Evolutionary conservation across 228 moss, liverwort and hornwort genomes (phyloP).

Genomic region (Sphagnum magellanicum): DNA sequence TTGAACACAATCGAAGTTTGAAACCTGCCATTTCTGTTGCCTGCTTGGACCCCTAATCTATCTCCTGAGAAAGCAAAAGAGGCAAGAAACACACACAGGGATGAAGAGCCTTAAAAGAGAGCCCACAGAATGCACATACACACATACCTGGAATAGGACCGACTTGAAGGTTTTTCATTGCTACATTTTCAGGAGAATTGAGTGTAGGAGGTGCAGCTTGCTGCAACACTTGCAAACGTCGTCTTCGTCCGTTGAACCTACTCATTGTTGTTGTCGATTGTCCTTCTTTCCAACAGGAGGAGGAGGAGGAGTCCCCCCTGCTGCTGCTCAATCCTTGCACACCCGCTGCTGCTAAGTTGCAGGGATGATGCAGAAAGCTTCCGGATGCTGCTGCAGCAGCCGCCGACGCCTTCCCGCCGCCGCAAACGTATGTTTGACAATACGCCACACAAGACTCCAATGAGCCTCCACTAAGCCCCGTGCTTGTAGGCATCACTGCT

Average conservation of each 20-base stretch:
- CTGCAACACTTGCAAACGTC: constrained; percentile 28
- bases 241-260: constrained; percentile 7
- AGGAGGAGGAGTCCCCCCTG: constrained; percentile 13
- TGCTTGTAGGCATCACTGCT: constrained; percentile 14
- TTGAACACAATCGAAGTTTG: too few species aligned
- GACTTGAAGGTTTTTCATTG: constrained; percentile 25
- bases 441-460: constrained; percentile 28
- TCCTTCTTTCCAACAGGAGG: not conserved
- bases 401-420: too few species aligned
- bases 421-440: constrained; percentile 12
- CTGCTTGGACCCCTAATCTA: too few species aligned
- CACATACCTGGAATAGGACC: constrained; percentile 19
- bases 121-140: not conserved
- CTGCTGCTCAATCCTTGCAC: constrained; percentile 17
- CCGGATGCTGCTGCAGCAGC: constrained; percentile 2
- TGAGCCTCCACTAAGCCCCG: constrained; percentile 18
- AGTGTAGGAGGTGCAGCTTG: constrained; percentile 30
- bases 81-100: constrained; percentile 7
- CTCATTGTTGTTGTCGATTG: not conserved
- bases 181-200: constrained; percentile 17
- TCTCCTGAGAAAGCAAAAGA: not conserved
- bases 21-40: too few species aligned
- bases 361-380: constrained; percentile 1
- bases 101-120: too few species aligned
- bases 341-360: constrained; percentile 5